phyloP scores from a whole-genome alignment of 2,329 filamentous ascomycete species.

The Decorospora gaudefroyi region DNA sequence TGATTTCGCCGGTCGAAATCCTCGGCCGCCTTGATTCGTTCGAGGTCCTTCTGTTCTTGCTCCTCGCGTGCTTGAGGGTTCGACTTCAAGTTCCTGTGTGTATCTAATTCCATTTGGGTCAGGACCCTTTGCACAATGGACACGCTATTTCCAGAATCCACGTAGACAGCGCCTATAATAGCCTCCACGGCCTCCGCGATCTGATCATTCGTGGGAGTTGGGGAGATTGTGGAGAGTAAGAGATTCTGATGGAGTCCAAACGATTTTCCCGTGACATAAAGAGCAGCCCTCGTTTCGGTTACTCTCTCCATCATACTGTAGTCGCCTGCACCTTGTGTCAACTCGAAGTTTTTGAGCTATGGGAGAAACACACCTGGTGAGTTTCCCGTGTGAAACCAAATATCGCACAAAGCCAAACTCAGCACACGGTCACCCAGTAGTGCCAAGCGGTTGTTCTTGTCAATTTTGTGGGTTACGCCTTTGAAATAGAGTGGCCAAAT shows the following conservation, averaged over 20 bases:
- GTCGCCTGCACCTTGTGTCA: slow-evolving; percentile 8
- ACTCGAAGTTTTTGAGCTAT: background rate
- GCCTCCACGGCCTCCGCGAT: slow-evolving; percentile 30
- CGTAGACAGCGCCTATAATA: slow-evolving; percentile 30
- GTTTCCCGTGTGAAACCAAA: slow-evolving; percentile 25
- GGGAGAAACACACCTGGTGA: slow-evolving; percentile 7
- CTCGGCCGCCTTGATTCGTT: background rate
- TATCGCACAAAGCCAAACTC: slow-evolving; percentile 17
- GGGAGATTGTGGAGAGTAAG: background rate
- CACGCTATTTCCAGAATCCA: slow-evolving; percentile 21
- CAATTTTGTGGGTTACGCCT: slow-evolving; percentile 11
- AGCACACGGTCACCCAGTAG: slow-evolving; percentile 30
- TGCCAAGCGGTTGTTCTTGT: slow-evolving; percentile 27
- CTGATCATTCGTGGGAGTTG: background rate
- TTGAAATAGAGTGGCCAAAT: slow-evolving; percentile 20
- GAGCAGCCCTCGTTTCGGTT: slow-evolving; percentile 10
- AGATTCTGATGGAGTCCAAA: slow-evolving; percentile 17
- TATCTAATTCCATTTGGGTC: slow-evolving; percentile 11
- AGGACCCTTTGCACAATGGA: slow-evolving; percentile 17
- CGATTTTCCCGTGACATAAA: slow-evolving; percentile 8
- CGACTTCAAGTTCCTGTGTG: slow-evolving; percentile 15
- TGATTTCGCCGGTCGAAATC: too few species aligned
- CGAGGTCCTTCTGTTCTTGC: background rate
- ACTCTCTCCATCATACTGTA: slow-evolving; percentile 7
- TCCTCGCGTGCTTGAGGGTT: background rate